A percentile compares a stretch with the other conserved stretches of the same genome.
Evolutionary conservation across 2,329 filamentous ascomycete genomes (phyloP).

Genomic region (Salinomyces thailandicus): DNA sequence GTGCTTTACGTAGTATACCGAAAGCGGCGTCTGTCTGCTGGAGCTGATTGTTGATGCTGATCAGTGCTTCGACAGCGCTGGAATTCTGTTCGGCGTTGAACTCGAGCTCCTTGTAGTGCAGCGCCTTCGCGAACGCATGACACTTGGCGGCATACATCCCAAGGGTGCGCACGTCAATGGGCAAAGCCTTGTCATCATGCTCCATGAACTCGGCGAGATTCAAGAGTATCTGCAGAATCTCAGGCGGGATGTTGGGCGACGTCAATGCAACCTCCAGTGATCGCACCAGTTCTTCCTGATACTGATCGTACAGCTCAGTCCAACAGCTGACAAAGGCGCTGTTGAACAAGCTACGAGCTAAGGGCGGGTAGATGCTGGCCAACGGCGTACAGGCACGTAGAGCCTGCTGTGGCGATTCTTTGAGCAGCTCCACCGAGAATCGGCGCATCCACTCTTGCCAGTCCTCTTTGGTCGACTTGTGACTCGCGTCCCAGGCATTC

Average conservation of each 20-base stretch:
- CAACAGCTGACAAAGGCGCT: slow-evolving; percentile 98
- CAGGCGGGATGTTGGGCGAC: slow-evolving; percentile 89
- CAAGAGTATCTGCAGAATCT: slow-evolving; percentile 84
- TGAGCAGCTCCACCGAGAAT: slow-evolving; percentile 88
- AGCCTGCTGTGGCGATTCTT: slow-evolving; percentile 92
- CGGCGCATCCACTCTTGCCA: slow-evolving; percentile 98
- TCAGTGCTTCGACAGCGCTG: slow-evolving; percentile 88
- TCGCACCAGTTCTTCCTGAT: slow-evolving; percentile 89
- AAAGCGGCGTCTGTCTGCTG: slow-evolving; percentile 97
- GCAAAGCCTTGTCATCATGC: slow-evolving; percentile 94
- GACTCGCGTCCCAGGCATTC: slow-evolving; percentile 90
- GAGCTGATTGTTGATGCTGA: slow-evolving; percentile 98
- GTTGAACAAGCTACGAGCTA: slow-evolving; percentile 93
- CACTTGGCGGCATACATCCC: slow-evolving; percentile 93
- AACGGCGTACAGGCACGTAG: slow-evolving; percentile 85
- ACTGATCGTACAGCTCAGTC: slow-evolving; percentile 94
- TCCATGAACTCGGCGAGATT: slow-evolving; percentile 99
- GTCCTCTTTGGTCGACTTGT: slow-evolving; percentile 95
- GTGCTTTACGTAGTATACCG: slow-evolving; percentile 90
- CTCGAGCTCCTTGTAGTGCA: slow-evolving; percentile 98
- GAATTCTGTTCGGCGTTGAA: slow-evolving; percentile 97
- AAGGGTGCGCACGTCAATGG: slow-evolving; percentile 90
- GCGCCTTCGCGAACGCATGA: slow-evolving; percentile 92
- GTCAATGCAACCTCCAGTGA: slow-evolving; percentile 94
- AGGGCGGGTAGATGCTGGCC: slow-evolving; percentile 79